A percentile compares a stretch with the other conserved stretches of the same genome.
Conservation (phyloP, 495 filamentous ascomycete species). For the Xylaria palmicola region DNA sequence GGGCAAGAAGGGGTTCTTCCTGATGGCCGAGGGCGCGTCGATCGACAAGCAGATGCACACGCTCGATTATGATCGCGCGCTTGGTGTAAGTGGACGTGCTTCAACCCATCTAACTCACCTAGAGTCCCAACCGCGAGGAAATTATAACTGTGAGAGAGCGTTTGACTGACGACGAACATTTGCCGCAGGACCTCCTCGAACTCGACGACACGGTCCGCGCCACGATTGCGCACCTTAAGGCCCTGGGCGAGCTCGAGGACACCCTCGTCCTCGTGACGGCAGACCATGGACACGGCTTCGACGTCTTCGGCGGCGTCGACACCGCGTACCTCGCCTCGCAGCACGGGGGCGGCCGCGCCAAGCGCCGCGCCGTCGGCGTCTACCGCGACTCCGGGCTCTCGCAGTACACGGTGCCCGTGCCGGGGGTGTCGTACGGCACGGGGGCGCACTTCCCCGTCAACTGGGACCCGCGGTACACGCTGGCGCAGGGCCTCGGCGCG, state of each 20-base stretch:
- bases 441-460: slow-evolving; percentile 68
- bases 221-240: slow-evolving; percentile 60
- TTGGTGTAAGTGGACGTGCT: slow-evolving; percentile 40
- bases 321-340: slow-evolving; percentile 62
- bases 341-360: slow-evolving; percentile 58
- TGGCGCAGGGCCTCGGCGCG: slow-evolving; percentile 62
- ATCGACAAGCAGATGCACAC: slow-evolving; percentile 81
- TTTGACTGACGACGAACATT: background rate
- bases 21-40: slow-evolving; percentile 74
- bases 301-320: slow-evolving; percentile 51
- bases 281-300: slow-evolving; percentile 78
- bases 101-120: background rate
- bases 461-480: slow-evolving; percentile 75
- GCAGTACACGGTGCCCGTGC: slow-evolving; percentile 58
- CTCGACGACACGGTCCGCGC: slow-evolving; percentile 71
- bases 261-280: slow-evolving; percentile 71
- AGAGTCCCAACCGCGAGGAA: no score
- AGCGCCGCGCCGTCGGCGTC: slow-evolving; percentile 65
- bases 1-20: slow-evolving; percentile 67
- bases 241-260: slow-evolving; percentile 56
- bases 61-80: slow-evolving; percentile 72
- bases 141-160: no score
- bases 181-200: slow-evolving; percentile 60
- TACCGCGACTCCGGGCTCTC: slow-evolving; percentile 65
- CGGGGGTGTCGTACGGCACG: slow-evolving; percentile 55